Evolutionary conservation across 1,284 basidiomycete species (phyloP), one percentile per base, ranked within the genome.

Genomic region (Pulveroboletus sp.): DNA sequence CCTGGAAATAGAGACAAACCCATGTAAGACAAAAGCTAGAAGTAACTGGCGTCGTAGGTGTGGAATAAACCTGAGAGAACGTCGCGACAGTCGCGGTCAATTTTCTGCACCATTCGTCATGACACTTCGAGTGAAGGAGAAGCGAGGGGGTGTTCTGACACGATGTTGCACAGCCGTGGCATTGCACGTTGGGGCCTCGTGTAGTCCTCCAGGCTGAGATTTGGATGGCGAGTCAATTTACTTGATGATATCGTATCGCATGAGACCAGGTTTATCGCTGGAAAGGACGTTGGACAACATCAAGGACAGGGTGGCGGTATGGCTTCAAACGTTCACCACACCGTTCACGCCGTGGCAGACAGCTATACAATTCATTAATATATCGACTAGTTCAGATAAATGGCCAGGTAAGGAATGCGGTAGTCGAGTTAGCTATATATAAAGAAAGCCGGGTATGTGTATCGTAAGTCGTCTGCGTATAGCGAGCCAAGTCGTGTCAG

Each of bases 361-460:
- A 36, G 29, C 24, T 9, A 19, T 21, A 47, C 26, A 33, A 17
- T 36, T 43, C 40, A 52, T 59, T 43, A 40, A 32, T 21, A 52
- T 48, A 48, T 26, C 26, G 21, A 6, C 17, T 21, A 7, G 21
- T 24, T 24, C 19, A 17, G 16, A 48, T 42, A 52, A 40, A 58
- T 41, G 33, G 41, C 33, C 43, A 50, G 45, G 26, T 42, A 62
- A 54, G 35, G 60, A 60, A 16, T 21, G 60, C 29, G 50, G 43
- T 7, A 37, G 33, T 37, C 29, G 52, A 49, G 50, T 26, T 50
- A 42, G 44, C 52, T 58, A 50, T 37, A 50, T 59, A 59, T 68
- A 60, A 58, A 58, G 59, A 54, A 57, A 48, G 46, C 33, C 37
- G 57, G 63, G 60, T 67, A 71, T 70, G 21, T 19, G 50, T 53